Evolutionary conservation across 1,284 basidiomycete species (phyloP).

Genomic region (Caloboletus firmus): DNA sequence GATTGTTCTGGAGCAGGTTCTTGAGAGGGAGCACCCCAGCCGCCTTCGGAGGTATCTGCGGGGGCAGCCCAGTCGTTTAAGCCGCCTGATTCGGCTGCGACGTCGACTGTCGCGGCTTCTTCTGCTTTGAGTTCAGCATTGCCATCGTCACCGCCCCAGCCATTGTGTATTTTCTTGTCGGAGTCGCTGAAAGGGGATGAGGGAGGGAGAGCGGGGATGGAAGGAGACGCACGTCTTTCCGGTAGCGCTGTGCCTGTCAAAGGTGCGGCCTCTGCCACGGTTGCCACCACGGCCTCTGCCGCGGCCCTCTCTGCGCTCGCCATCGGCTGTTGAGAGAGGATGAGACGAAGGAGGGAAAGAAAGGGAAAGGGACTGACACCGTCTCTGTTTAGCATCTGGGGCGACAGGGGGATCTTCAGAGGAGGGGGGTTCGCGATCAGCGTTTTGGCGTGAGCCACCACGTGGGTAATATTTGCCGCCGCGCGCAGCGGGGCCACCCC

Average conservation of each 20-base stretch:
- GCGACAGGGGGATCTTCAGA: conserved; percentile 34
- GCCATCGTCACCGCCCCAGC: conserved; percentile 90
- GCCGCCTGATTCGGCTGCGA: conserved; percentile 44
- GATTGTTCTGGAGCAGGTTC: conserved; percentile 36
- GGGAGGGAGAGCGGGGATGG: not conserved
- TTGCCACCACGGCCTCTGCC: conserved; percentile 46
- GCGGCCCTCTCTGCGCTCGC: conserved; percentile 46
- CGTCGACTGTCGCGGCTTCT: conserved; percentile 62
- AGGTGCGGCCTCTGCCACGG: conserved; percentile 68
- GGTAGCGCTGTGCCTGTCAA: conserved; percentile 81
- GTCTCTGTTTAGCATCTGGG: conserved; percentile 46
- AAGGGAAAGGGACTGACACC: conserved; percentile 44
- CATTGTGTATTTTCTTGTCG: conserved; percentile 89
- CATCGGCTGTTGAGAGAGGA: conserved; percentile 45
- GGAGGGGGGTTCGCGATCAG: conserved; percentile 45
- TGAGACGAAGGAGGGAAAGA: conserved; percentile 6
- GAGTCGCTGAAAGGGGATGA: conserved; percentile 60
- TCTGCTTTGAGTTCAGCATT: conserved; percentile 76
- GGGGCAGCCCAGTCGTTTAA: conserved; percentile 47
- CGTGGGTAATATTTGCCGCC: conserved; percentile 74
- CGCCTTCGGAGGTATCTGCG: conserved; percentile 30
- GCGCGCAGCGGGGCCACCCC: conserved; percentile 65
- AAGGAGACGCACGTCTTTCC: conserved; percentile 69
- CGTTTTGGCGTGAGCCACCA: conserved; percentile 53
- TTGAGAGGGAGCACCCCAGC: conserved; percentile 41